A percentile compares a stretch with the other conserved stretches of the same genome.
Evolutionary conservation across 306 rosid genomes (phyloP).

Genomic region (Castanea crenata): DNA sequence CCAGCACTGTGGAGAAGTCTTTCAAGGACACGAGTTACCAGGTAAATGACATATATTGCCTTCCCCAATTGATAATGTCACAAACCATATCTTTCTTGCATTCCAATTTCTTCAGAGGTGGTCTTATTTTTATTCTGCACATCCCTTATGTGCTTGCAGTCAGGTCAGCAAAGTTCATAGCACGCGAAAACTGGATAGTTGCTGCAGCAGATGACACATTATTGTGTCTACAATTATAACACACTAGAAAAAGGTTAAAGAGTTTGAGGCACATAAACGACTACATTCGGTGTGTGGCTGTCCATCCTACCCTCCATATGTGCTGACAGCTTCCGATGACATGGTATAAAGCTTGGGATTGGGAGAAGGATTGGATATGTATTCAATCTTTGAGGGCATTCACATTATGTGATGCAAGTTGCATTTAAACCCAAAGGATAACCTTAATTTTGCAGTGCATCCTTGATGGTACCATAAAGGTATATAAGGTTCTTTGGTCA

Average conservation of each 20-base stretch:
- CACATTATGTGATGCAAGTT: slow-evolving; percentile 71
- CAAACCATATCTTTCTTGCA: background rate
- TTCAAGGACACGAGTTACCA: slow-evolving; percentile 50
- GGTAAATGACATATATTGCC: slow-evolving; percentile 34
- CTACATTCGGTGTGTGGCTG: slow-evolving; percentile 50
- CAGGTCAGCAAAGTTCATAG: slow-evolving; percentile 61
- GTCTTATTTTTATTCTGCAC: background rate
- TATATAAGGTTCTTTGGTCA: background rate
- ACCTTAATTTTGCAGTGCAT: slow-evolving; percentile 43
- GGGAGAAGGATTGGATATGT: slow-evolving; percentile 57
- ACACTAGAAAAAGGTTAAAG: slow-evolving; percentile 37
- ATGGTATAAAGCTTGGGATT: slow-evolving; percentile 59
- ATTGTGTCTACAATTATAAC: slow-evolving; percentile 40
- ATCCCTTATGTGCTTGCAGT: slow-evolving; percentile 36
- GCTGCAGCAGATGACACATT: slow-evolving; percentile 48
- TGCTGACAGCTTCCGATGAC: slow-evolving; percentile 59
- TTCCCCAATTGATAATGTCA: background rate
- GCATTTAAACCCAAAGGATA: slow-evolving; percentile 41
- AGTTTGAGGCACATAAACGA: slow-evolving; percentile 57
- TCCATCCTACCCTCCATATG: slow-evolving; percentile 55
- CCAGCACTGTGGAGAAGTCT: slow-evolving; percentile 53
- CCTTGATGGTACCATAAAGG: slow-evolving; percentile 68
- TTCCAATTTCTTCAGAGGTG: background rate
- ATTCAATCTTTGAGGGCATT: slow-evolving; percentile 49
- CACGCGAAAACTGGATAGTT: slow-evolving; percentile 49